Conservation (phyloP, 176 grass and related monocot species). For the Ampelocalamus luodianensis region DNA sequence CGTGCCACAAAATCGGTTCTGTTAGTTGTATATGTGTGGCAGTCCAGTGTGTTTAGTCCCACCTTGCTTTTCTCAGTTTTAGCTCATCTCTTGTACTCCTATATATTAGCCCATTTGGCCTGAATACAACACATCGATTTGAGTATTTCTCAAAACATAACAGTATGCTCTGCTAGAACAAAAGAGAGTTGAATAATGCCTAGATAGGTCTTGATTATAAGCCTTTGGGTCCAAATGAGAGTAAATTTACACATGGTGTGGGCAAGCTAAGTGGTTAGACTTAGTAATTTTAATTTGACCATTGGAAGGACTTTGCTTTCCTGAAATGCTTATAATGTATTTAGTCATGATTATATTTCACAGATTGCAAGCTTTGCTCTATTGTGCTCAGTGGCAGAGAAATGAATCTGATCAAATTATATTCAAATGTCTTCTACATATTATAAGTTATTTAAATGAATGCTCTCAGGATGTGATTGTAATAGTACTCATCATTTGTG, state of each 20-base stretch:
- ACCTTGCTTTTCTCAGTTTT: not conserved
- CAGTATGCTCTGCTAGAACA: not conserved
- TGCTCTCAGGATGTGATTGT: not conserved
- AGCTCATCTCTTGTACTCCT: not conserved
- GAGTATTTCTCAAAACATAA: no score
- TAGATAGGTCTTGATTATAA: slow-evolving; percentile 22
- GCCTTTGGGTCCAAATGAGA: slow-evolving; percentile 11
- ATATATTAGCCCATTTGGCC: not conserved
- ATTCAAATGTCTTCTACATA: not conserved
- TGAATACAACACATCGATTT: not conserved
- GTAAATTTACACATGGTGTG: not conserved
- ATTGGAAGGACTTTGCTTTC: not conserved
- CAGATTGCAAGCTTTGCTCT: slow-evolving; percentile 16
- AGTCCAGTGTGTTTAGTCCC: not conserved
- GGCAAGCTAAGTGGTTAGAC: slow-evolving; percentile 7
- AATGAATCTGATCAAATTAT: not conserved
- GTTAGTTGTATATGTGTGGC: not conserved
- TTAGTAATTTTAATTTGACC: slow-evolving; percentile 15
- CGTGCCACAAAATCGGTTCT: no score
- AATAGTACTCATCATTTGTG: not conserved
- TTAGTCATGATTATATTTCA: slow-evolving; percentile 1
- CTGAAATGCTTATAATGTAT: not conserved
- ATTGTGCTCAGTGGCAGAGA: slow-evolving; percentile 15
- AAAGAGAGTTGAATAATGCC: slow-evolving; percentile 35
- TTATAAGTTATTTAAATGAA: not conserved